These are phyloP conservation scores for Lipomyces yamadae DNA, from an alignment of 805 yeast species.

Conservation along the genomic window DNA sequence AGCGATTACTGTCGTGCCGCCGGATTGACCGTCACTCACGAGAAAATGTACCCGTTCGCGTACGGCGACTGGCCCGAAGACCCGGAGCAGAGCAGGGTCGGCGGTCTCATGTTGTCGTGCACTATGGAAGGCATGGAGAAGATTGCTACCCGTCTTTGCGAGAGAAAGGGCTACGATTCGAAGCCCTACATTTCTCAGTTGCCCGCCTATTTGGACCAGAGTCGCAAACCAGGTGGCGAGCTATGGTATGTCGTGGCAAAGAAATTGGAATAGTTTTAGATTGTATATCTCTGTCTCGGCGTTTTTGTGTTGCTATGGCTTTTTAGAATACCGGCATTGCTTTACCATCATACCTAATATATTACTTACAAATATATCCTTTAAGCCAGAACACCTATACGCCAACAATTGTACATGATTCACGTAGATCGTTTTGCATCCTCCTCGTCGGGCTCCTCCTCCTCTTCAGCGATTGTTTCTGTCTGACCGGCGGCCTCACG, in stretches of 20 bases:
- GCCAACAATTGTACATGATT: not conserved
- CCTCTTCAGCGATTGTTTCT: conserved; percentile 11
- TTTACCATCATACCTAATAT: not conserved
- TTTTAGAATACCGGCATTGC: not conserved
- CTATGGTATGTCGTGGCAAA: conserved; percentile 3
- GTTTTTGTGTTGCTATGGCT: not conserved
- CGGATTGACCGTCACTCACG: conserved; percentile 14
- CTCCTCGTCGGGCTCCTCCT: conserved; percentile 17
- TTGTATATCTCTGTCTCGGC: not conserved
- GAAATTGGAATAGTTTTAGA: not conserved
- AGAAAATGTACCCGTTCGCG: conserved; percentile 17
- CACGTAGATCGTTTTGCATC: not conserved
- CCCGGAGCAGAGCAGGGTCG: conserved; percentile 17
- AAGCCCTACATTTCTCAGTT: not conserved
- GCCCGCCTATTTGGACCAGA: not conserved
- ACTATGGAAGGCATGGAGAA: conserved; percentile 8
- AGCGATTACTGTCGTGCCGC: conserved; percentile 5
- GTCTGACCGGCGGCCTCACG: conserved; percentile 37
- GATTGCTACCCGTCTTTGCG: not conserved
- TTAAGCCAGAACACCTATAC: not conserved
- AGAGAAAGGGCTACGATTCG: conserved; percentile 3
- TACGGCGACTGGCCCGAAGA: conserved; percentile 18
- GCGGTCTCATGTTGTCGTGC: conserved; percentile 17
- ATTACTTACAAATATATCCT: not conserved
- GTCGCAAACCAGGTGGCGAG: conserved; percentile 7